Conservation (phyloP, 2,329 filamentous ascomycete genomes). For the Colletotrichum sp. region DNA sequence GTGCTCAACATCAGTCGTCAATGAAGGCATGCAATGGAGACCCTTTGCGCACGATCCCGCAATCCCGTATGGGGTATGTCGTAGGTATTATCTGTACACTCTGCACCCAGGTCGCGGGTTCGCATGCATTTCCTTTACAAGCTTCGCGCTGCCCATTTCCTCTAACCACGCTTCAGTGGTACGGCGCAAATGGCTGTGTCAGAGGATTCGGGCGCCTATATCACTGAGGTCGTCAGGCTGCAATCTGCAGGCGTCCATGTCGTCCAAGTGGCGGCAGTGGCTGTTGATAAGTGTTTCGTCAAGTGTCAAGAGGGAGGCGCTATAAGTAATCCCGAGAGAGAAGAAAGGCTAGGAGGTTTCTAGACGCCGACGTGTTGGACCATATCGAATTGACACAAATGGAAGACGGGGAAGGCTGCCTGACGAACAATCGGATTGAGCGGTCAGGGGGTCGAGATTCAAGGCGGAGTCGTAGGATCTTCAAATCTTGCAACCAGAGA, state of each 20-base stretch:
- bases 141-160: not conserved
- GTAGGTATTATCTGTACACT: not conserved
- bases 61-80: not conserved
- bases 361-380: constrained; percentile 8
- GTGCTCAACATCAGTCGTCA: not conserved
- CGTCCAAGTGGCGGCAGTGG: not conserved
- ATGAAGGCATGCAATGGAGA: not conserved
- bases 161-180: not conserved
- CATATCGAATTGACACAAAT: not conserved
- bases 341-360: not conserved
- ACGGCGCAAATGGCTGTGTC: not conserved
- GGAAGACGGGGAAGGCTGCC: not conserved
- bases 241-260: not conserved
- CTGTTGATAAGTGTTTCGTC: constrained; percentile 3
- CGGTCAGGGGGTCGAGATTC: not conserved
- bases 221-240: not conserved
- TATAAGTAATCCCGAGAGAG: not conserved
- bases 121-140: not conserved
- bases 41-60: not conserved
- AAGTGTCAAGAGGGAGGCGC: not conserved
- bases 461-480: not conserved
- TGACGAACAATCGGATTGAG: not conserved
- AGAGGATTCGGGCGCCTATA: not conserved
- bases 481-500: not conserved
- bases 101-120: not conserved